Evolutionary conservation across 768 basidiomycete species (phyloP).

Genomic region (Rhizopogon rudus): DNA sequence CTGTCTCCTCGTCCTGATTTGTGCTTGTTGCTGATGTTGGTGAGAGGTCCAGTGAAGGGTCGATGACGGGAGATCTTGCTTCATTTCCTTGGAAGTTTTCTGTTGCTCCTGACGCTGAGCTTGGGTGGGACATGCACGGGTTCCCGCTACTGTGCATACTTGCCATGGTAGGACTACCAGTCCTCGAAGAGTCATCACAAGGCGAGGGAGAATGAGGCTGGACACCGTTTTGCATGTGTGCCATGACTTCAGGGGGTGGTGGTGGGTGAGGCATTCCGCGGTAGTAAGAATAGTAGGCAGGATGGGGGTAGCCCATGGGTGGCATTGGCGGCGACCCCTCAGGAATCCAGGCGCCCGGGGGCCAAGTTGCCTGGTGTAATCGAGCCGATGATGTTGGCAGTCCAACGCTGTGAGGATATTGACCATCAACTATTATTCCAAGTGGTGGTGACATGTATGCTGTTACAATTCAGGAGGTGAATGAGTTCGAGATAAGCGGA

Average conservation of each 20-base stretch:
- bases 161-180: slow-evolving; percentile 16
- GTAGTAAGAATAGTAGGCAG: slow-evolving; percentile 42
- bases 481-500: background rate
- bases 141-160: slow-evolving; percentile 15
- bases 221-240: slow-evolving; percentile 19
- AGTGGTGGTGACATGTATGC: slow-evolving; percentile 38
- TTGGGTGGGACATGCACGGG: slow-evolving; percentile 4
- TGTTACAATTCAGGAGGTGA: slow-evolving; percentile 13
- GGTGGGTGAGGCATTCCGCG: slow-evolving; percentile 27
- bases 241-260: slow-evolving; percentile 13
- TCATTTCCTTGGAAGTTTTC: slow-evolving; percentile 9
- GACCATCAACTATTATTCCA: slow-evolving; percentile 36
- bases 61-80: slow-evolving; percentile 26
- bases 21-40: slow-evolving; percentile 12
- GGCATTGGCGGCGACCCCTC: slow-evolving; percentile 32
- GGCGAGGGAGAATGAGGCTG: slow-evolving; percentile 15
- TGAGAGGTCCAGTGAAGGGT: slow-evolving; percentile 31
- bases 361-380: slow-evolving; percentile 38
- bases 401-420: slow-evolving; percentile 36
- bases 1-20: slow-evolving; percentile 13
- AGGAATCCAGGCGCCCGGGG: slow-evolving; percentile 25
- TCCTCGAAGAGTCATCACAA: slow-evolving; percentile 21
- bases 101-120: slow-evolving; percentile 8
- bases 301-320: slow-evolving; percentile 32
- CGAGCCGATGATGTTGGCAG: slow-evolving; percentile 54